Evolutionary conservation across 768 basidiomycete genomes (phyloP), one percentile per base, ranked within the genome.

Genomic region (Hebeloma cylindrosporum): DNA sequence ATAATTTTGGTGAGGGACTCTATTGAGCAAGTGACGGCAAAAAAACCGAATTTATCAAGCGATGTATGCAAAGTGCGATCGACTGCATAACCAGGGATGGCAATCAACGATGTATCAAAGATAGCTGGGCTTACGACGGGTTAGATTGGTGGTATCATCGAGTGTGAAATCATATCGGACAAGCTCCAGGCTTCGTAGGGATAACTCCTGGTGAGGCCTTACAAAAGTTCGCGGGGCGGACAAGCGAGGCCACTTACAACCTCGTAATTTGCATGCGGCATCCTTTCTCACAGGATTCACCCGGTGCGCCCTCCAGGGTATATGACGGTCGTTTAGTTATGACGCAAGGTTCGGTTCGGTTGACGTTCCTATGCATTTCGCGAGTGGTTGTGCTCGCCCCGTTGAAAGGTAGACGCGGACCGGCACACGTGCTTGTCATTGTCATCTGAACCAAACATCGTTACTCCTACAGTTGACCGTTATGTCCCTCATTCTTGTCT

Each of bases 21-120:
- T 35, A 41, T 51, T 4, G 49, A 51, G 31, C 53, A 50, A 5
- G 53, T 51, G 9, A 51, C 20, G 9, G 53, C 53, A 30, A 54
- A 48, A 40, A 54, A 51, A 9, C 40, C 35, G 36, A 50, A 41
- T 32, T 22, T 47, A 27, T 47, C 39, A 3, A 48, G 33, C 5
- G 46, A 45, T 28, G 48, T 37, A 32, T 53, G 48, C 26, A 50
- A 38, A 48, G 39, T 43, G 18, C 37, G 36, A 28, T 40, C 31
- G 35, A 54, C 52, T 54, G 44, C 27, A 14, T n/a, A 35, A 28
- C 25, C 26, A 27, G 16, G 25, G 27, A 23, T 21, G 32, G 25
- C 14, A 32, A 3, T 25, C 13, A 37, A 42, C 34, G 17, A 26
- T 35, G 18, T 16, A 6, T 27, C 10, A 26, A 16, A 16, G n/a